Conservation (phyloP, 2,329 filamentous ascomycete genomes). For the Paecilomyces sp. region DNA sequence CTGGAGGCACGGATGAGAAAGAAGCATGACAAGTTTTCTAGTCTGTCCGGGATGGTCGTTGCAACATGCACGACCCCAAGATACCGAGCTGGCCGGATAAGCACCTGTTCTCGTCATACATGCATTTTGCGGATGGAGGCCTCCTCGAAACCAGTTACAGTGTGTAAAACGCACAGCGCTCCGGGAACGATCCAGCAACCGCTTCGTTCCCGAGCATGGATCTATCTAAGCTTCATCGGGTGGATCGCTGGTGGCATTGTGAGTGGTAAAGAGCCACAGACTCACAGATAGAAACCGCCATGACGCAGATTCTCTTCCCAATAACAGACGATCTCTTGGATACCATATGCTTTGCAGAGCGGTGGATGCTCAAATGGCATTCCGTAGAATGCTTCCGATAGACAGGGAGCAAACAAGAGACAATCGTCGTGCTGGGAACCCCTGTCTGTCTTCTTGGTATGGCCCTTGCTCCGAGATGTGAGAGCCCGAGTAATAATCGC, state of each 20-base stretch:
- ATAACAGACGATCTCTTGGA: neutral
- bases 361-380: neutral
- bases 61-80: neutral
- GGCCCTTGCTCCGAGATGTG: neutral
- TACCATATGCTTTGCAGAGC: neutral
- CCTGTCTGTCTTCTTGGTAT: neutral
- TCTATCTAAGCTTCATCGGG: neutral
- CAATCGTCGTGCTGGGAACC: neutral
- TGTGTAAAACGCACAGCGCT: neutral
- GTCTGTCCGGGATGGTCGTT: neutral
- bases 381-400: neutral
- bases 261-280: neutral
- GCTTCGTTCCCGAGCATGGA: neutral
- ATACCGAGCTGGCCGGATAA: neutral
- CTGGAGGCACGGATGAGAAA: neutral
- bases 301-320: neutral
- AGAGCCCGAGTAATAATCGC: neutral
- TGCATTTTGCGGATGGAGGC: neutral
- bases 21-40: neutral
- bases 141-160: neutral
- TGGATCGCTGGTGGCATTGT: neutral
- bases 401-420: neutral
- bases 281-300: neutral
- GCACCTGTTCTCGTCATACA: neutral
- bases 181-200: neutral